Evolutionary conservation across 208 protist genomes (phyloP).

Genomic region (Vickermania ingenoplastis): DNA sequence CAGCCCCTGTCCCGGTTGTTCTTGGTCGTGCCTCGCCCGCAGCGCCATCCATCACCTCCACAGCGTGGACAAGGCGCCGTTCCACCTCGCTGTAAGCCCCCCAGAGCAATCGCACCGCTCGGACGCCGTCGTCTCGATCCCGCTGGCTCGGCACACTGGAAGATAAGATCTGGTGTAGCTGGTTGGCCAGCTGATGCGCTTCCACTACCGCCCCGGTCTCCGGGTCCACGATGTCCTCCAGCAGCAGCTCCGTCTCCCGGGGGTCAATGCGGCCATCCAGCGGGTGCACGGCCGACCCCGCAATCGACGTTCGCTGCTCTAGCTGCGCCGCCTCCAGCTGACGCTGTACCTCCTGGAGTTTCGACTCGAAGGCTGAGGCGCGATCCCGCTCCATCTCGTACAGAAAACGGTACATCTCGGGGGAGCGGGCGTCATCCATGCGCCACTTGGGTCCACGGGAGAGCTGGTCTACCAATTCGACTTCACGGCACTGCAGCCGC

Average conservation of each 20-base stretch:
- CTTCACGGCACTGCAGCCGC: constrained; percentile 8
- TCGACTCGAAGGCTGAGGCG: not conserved
- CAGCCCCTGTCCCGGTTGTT: too few species aligned
- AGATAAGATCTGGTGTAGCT: constrained; percentile 51
- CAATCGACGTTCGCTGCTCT: not conserved
- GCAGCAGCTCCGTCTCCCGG: not conserved
- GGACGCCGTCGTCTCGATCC: not conserved
- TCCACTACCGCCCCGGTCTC: constrained; percentile 43
- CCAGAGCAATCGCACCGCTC: constrained; percentile 69
- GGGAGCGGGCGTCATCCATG: not conserved
- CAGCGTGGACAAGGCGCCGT: constrained; percentile 44
- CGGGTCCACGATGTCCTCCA: constrained; percentile 25
- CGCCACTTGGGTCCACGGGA: not conserved
- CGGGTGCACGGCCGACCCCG: not conserved
- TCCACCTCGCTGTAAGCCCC: constrained; percentile 59
- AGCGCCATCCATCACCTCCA: constrained; percentile 21
- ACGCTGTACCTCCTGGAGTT: not conserved
- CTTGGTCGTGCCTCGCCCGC: not conserved
- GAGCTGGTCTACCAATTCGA: constrained; percentile 1
- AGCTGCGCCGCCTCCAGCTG: not conserved
- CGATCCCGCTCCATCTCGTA: not conserved
- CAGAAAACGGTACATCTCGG: not conserved
- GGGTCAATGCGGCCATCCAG: too few species aligned
- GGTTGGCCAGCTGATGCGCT: constrained; percentile 37
- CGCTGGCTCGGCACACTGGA: constrained; percentile 24